Conservation (phyloP, 2,329 filamentous ascomycete species). For the Stagonosporopsis cucurbitacearum region DNA sequence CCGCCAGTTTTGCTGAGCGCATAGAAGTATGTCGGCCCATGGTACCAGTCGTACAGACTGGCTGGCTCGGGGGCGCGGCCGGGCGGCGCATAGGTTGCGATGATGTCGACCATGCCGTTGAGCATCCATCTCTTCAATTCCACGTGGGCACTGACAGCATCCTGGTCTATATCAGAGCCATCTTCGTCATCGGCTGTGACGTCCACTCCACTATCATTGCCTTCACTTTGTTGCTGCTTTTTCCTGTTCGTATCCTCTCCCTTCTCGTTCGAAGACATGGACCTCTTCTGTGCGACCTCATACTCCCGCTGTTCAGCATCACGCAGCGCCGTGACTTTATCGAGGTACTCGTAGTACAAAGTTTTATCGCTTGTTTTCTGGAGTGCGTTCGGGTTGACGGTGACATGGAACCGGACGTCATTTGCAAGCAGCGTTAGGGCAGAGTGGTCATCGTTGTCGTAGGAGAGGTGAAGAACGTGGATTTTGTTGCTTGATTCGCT, state of each 20-base stretch:
- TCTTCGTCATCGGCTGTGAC: slow-evolving; percentile 21
- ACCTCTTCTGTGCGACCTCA: slow-evolving; percentile 12
- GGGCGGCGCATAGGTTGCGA: slow-evolving; percentile 18
- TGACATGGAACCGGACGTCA: slow-evolving; percentile 29
- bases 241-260: not conserved
- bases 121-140: slow-evolving; percentile 28
- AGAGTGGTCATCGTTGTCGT: slow-evolving; percentile 23
- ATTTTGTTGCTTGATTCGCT: slow-evolving; percentile 11
- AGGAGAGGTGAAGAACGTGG: slow-evolving; percentile 23
- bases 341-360: slow-evolving; percentile 27
- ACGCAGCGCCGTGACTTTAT: slow-evolving; percentile 22
- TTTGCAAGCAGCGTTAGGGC: slow-evolving; percentile 26
- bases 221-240: slow-evolving; percentile 10
- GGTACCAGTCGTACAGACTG: slow-evolving; percentile 27
- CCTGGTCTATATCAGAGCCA: slow-evolving; percentile 20
- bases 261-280: not conserved
- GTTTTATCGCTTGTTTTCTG: slow-evolving; percentile 24
- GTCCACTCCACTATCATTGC: slow-evolving; percentile 27
- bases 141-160: slow-evolving; percentile 22
- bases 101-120: slow-evolving; percentile 16
- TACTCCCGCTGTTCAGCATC: slow-evolving; percentile 25
- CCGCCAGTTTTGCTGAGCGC: slow-evolving; percentile 11
- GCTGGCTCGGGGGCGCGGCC: slow-evolving; percentile 23
- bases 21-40: slow-evolving; percentile 31
- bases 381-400: slow-evolving; percentile 13